Conservation (phyloP, 1,284 basidiomycete species). For the Laetiporus sulphureus region DNA sequence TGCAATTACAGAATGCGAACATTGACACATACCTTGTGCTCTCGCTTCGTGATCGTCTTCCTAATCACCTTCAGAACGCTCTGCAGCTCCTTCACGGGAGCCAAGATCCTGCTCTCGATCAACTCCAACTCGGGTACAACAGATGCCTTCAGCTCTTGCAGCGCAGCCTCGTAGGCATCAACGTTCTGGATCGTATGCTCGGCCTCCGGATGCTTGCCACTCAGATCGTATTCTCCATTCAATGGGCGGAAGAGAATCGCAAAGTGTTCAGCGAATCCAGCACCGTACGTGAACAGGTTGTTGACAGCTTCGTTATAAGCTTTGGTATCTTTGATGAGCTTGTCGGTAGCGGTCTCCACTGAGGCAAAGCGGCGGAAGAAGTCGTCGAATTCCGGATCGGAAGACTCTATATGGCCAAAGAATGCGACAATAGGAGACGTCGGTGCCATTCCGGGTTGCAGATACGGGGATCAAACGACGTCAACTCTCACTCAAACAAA, state of each 20-base stretch:
- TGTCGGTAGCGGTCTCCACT: conserved; percentile 81
- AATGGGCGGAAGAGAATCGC: conserved; percentile 78
- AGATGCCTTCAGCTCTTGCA: conserved; percentile 80
- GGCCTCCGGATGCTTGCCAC: conserved; percentile 73
- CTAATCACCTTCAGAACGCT: conserved; percentile 83
- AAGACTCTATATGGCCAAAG: conserved; percentile 50
- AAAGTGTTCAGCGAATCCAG: conserved; percentile 74
- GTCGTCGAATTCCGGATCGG: conserved; percentile 85
- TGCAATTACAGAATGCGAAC: not conserved
- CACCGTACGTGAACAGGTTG: conserved; percentile 80
- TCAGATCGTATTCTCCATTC: conserved; percentile 76
- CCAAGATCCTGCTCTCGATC: conserved; percentile 83
- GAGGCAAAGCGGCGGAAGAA: conserved; percentile 71
- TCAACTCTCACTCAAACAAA: no score
- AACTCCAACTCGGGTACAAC: conserved; percentile 92
- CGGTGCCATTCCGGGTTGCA: no score
- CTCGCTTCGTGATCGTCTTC: conserved; percentile 93
- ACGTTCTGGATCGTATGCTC: conserved; percentile 79
- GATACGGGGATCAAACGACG: not conserved
- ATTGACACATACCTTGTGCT: conserved; percentile 73
- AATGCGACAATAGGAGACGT: not conserved
- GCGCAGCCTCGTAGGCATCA: conserved; percentile 58
- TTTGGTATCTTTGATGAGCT: conserved; percentile 88
- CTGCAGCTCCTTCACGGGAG: conserved; percentile 87
- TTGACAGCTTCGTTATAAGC: conserved; percentile 79